phyloP scores from a whole-genome alignment of 2,329 filamentous ascomycete species.

The Exophiala bonariae region DNA sequence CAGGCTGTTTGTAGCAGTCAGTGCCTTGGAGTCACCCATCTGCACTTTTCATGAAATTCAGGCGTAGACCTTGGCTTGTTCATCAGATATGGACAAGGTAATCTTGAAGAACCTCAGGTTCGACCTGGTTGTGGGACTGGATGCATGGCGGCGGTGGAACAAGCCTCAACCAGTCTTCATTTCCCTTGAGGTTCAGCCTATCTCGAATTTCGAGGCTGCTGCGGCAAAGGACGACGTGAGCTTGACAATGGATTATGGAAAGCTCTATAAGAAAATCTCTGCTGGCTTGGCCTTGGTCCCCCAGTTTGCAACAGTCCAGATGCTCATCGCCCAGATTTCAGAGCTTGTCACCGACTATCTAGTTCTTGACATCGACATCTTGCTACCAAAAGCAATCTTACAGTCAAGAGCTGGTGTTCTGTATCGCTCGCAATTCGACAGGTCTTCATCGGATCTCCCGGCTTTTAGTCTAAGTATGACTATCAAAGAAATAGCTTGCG shows the following conservation, averaged over 20 bases:
- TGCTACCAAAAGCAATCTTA: conserved; percentile 45
- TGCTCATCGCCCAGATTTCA: conserved; percentile 17
- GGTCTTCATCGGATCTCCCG: conserved; percentile 16
- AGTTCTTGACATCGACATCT: conserved; percentile 22
- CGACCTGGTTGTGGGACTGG: conserved; percentile 43
- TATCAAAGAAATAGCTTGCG: conserved; percentile 44
- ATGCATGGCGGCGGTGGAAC: conserved; percentile 46
- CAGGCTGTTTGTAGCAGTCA: too few species aligned
- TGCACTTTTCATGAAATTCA: background rate
- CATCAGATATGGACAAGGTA: conserved; percentile 23
- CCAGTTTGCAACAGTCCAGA: conserved; percentile 20
- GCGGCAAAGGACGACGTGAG: conserved; percentile 46
- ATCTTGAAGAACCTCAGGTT: conserved; percentile 44
- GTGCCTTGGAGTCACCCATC: too few species aligned
- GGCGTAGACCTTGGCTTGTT: background rate
- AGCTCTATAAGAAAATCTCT: conserved; percentile 44
- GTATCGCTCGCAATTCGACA: conserved; percentile 33
- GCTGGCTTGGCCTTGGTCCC: conserved; percentile 11
- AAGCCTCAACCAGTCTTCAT: conserved; percentile 48
- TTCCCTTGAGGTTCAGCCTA: conserved; percentile 44
- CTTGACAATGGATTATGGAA: conserved; percentile 49
- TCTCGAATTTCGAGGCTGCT: conserved; percentile 39
- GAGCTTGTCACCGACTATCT: conserved; percentile 16
- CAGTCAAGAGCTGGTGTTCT: conserved; percentile 44
- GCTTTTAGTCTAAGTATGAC: conserved; percentile 27